Conservation (phyloP, 2,329 filamentous ascomycete genomes). For the Colletotrichum musae region DNA sequence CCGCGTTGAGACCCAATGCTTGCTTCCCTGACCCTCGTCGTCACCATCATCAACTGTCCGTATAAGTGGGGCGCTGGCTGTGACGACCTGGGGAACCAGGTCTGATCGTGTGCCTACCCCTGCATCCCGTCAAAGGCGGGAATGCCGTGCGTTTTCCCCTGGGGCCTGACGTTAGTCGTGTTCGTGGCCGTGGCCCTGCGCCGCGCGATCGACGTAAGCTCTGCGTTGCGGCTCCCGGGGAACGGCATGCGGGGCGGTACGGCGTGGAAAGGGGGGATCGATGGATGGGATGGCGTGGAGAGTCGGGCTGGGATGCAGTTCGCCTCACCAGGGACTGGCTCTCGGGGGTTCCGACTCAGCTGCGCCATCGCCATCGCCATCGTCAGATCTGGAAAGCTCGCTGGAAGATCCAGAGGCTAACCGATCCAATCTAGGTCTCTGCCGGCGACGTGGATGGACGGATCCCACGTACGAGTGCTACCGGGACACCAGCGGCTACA, state of each 20-base stretch:
- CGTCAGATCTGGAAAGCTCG: slow-evolving; percentile 14
- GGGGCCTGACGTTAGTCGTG: slow-evolving; percentile 26
- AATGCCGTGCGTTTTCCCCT: slow-evolving; percentile 42
- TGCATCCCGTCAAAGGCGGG: slow-evolving; percentile 50
- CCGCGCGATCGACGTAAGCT: slow-evolving; percentile 27
- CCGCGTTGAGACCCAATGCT: slow-evolving; percentile 37
- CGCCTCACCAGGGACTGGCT: slow-evolving; percentile 38
- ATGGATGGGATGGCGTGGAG: slow-evolving; percentile 3
- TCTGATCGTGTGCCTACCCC: slow-evolving; percentile 46
- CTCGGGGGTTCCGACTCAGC: slow-evolving; percentile 30
- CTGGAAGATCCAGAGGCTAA: slow-evolving; percentile 49
- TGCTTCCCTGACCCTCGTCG: slow-evolving; percentile 36
- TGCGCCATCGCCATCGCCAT: slow-evolving; percentile 7
- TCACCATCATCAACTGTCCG: slow-evolving; percentile 20
- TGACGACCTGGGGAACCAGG: slow-evolving; percentile 32
- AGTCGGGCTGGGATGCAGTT: slow-evolving; percentile 55
- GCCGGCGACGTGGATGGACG: slow-evolving; percentile 93
- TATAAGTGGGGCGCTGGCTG: slow-evolving; percentile 39
- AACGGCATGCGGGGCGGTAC: slow-evolving; percentile 11
- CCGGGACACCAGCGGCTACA: slow-evolving; percentile 81
- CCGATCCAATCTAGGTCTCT: slow-evolving; percentile 78
- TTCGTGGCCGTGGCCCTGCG: slow-evolving; percentile 11
- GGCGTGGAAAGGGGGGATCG: background rate
- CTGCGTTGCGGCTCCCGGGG: slow-evolving; percentile 27
- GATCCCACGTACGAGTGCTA: slow-evolving; percentile 91